These are phyloP conservation scores for Colletotrichum gloeosporioides DNA, from an alignment of 2,329 filamentous ascomycete genomes.

Conservation along the genomic window DNA sequence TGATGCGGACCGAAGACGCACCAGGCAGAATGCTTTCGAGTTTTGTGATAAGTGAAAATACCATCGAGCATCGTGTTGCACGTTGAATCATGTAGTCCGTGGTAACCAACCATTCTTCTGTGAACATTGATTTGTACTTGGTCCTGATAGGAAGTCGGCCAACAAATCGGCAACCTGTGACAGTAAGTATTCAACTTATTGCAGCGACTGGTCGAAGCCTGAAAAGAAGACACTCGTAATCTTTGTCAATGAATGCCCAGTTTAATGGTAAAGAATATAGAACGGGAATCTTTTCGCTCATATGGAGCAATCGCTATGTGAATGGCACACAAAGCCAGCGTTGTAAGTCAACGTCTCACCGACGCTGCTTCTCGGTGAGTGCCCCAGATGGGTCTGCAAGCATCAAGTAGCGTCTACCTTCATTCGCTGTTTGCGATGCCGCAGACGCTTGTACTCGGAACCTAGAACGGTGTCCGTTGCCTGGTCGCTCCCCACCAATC, in stretches of 20 bases:
- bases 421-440: neutral
- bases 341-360: neutral
- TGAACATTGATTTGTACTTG: neutral
- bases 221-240: neutral
- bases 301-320: neutral
- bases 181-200: neutral
- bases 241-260: fast-evolving
- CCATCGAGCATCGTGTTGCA: neutral
- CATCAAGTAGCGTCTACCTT: neutral
- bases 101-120: neutral
- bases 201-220: neutral
- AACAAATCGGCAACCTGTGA: neutral
- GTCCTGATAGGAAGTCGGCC: neutral
- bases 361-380: neutral
- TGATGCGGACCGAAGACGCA: neutral
- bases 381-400: neutral
- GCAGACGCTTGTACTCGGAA: neutral
- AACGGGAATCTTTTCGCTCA: neutral
- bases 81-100: neutral
- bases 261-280: neutral
- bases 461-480: slow-evolving; percentile 4
- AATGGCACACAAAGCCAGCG: neutral
- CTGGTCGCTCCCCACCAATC: slow-evolving; percentile 22
- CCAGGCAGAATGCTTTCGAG: neutral
- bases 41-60: neutral